Conservation (phyloP, 169 alveolate species). For the Cryptosporidium bovis region DNA sequence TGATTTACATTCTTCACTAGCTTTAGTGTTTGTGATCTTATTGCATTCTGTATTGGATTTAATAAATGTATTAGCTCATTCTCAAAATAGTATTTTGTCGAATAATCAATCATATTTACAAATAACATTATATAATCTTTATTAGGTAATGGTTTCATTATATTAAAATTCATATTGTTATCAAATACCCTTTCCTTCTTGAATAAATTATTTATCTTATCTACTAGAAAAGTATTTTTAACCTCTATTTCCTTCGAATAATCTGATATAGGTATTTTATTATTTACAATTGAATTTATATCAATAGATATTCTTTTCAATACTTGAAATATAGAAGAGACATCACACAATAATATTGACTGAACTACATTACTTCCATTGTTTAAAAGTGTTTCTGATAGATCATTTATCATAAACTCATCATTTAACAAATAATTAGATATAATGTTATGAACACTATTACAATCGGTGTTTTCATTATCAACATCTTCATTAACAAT, state of each 20-base stretch:
- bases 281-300: constrained; percentile 4
- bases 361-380: constrained; percentile 10
- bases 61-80: constrained; percentile 22
- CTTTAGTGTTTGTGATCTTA: constrained; percentile 37
- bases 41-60: constrained; percentile 51
- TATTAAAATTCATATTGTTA: neutral
- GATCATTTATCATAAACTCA: neutral
- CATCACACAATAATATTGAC: constrained; percentile 29
- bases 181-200: constrained; percentile 7
- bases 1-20: constrained; percentile 19
- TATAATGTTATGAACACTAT: neutral
- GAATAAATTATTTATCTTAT: constrained; percentile 3
- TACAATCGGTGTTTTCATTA: neutral
- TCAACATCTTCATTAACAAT: neutral
- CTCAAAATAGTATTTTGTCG: constrained; percentile 29
- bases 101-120: constrained; percentile 25
- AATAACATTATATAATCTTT: constrained; percentile 23
- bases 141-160: constrained; percentile 9
- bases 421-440: neutral
- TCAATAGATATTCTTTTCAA: constrained; percentile 21
- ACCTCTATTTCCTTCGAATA: constrained; percentile 32
- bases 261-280: constrained; percentile 15
- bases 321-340: constrained; percentile 37
- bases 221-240: constrained; percentile 1
- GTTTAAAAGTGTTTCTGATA: constrained; percentile 1